Conservation (phyloP, 225 moss, liverwort and hornwort species). For the Bryum argenteum region DNA sequence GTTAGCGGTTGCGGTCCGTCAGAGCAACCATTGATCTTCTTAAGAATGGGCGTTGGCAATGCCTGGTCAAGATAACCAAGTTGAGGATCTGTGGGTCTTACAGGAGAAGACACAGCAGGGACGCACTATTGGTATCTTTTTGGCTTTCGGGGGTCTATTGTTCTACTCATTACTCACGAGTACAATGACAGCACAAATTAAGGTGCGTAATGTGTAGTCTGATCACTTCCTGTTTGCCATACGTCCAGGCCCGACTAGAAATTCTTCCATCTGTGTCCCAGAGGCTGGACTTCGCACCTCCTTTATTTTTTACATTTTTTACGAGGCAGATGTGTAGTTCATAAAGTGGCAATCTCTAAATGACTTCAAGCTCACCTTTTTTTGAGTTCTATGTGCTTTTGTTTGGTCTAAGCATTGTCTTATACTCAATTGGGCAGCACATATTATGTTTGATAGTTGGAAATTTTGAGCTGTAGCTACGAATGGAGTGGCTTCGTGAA, state of each 20-base stretch:
- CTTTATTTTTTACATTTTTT: background rate
- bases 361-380: conserved; percentile 13
- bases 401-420: conserved; percentile 11
- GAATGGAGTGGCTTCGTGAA: conserved; percentile 79
- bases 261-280: background rate
- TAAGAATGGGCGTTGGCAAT: conserved; percentile 21
- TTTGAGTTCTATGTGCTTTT: background rate
- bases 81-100: conserved; percentile 27
- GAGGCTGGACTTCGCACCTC: background rate
- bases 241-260: background rate
- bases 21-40: conserved; percentile 9
- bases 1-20: conserved; percentile 22
- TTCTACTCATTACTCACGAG: conserved; percentile 79
- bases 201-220: conserved; percentile 39
- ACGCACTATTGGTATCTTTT: conserved; percentile 65
- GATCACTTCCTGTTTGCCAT: conserved; percentile 13
- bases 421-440: conserved; percentile 16
- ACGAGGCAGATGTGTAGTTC: conserved; percentile 11
- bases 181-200: conserved; percentile 77
- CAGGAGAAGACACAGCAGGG: conserved; percentile 64
- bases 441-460: conserved; percentile 30
- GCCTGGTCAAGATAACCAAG: conserved; percentile 21
- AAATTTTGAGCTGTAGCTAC: conserved; percentile 51
- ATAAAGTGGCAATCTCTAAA: conserved; percentile 7
- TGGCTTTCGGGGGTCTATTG: conserved; percentile 73